phyloP scores from a whole-genome alignment of 2,329 filamentous ascomycete genomes.

The Pseudopyrenochaeta lycopersici region DNA sequence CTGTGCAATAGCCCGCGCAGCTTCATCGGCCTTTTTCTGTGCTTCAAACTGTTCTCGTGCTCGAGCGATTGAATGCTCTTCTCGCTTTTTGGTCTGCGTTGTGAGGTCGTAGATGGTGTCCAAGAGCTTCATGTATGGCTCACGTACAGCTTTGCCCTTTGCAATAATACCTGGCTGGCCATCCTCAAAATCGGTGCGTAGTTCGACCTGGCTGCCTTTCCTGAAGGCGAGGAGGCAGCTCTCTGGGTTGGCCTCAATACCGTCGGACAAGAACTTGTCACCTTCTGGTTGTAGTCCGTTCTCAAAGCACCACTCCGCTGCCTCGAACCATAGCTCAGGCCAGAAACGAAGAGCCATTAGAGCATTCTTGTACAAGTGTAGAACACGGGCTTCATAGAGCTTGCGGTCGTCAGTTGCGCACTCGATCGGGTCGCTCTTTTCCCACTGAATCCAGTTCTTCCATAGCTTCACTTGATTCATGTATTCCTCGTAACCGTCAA shows the following conservation, averaged over 20 bases:
- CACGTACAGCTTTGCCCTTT: conserved; percentile 77
- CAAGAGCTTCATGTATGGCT: conserved; percentile 83
- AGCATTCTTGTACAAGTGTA: conserved; percentile 93
- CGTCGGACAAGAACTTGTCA: conserved; percentile 80
- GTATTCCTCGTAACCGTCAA: conserved; percentile 87
- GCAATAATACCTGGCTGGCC: conserved; percentile 72
- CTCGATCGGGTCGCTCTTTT: conserved; percentile 90
- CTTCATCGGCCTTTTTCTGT: conserved; percentile 54
- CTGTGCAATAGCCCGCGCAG: conserved; percentile 49
- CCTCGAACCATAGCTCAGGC: conserved; percentile 95
- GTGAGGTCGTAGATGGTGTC: conserved; percentile 89
- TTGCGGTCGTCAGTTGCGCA: conserved; percentile 81
- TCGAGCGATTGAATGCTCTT: conserved; percentile 67
- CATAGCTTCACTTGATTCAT: conserved; percentile 84
- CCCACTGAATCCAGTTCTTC: conserved; percentile 95
- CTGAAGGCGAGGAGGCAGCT: conserved; percentile 90
- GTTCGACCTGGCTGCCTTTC: conserved; percentile 86
- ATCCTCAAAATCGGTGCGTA: conserved; percentile 78
- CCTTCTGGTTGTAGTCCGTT: conserved; percentile 77
- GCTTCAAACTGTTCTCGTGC: conserved; percentile 64
- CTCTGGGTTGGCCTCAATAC: conserved; percentile 89
- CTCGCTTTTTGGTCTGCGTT: conserved; percentile 72
- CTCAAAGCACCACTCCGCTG: conserved; percentile 89
- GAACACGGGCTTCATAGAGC: conserved; percentile 77
- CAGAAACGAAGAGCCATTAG: conserved; percentile 93